Conservation (phyloP, 257 asterid species). For the Scutellaria baicalensis region DNA sequence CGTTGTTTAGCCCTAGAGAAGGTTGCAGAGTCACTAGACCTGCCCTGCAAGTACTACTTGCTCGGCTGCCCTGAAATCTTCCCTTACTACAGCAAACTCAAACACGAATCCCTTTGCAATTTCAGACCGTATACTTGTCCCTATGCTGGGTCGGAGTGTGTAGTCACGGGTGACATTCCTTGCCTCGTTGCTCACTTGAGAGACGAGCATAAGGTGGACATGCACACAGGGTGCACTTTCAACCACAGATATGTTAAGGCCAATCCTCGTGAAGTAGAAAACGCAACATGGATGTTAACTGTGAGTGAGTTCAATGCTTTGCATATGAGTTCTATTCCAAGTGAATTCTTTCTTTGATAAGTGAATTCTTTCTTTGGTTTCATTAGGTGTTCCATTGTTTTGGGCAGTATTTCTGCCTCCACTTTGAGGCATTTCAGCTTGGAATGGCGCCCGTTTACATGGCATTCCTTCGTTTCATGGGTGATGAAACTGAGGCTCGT, state of each 20-base stretch:
- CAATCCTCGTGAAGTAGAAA: constrained; percentile 79
- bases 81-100: constrained; percentile 74
- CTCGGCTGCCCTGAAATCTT: constrained; percentile 77
- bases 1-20: constrained; percentile 75
- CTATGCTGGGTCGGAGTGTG: constrained; percentile 79
- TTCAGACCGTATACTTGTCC: constrained; percentile 72
- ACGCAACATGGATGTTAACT: constrained; percentile 90
- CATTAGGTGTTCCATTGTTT: constrained; percentile 66
- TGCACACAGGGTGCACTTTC: constrained; percentile 83
- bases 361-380: background rate
- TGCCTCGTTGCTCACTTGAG: constrained; percentile 69
- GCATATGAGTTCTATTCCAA: background rate
- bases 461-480: constrained; percentile 86
- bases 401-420: constrained; percentile 82
- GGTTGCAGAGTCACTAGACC: constrained; percentile 71
- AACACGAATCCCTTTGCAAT: constrained; percentile 67
- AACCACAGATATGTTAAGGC: constrained; percentile 80
- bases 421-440: constrained; percentile 76
- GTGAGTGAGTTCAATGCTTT: constrained; percentile 35
- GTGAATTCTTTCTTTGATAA: background rate
- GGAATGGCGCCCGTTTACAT: constrained; percentile 76
- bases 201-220: constrained; percentile 81
- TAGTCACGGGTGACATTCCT: constrained; percentile 65
- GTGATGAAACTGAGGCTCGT: constrained; percentile 70
- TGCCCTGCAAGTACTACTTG: constrained; percentile 62